Percentiles rank a stretch among this genome's conserved stretches.
These are phyloP conservation scores for Penicillium verrucosum DNA, from an alignment of 2,329 filamentous ascomycete genomes.

Conservation along the genomic window DNA sequence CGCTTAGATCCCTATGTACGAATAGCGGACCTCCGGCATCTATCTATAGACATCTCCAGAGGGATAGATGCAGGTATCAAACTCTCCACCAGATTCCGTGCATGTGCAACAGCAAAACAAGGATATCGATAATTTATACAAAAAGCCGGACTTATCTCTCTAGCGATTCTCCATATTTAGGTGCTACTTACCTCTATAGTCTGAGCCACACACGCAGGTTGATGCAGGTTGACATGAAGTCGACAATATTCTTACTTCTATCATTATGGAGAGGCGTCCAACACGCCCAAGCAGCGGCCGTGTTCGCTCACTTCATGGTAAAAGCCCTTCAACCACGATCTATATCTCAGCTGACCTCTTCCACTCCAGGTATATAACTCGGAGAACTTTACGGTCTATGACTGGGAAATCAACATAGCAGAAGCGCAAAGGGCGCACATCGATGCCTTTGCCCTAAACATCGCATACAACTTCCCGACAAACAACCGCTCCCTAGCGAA, in stretches of 20 bases:
- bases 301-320: slow-evolving; percentile 39
- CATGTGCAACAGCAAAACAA: slow-evolving; percentile 1
- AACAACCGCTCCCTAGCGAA: slow-evolving; percentile 5
- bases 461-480: slow-evolving; percentile 23
- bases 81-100: background rate
- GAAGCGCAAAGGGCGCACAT: slow-evolving; percentile 38
- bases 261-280: slow-evolving; percentile 1
- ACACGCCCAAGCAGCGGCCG: slow-evolving; percentile 19
- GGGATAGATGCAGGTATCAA: slow-evolving; percentile 1
- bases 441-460: slow-evolving; percentile 44
- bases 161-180: background rate
- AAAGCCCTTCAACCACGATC: background rate
- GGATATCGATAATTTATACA: background rate
- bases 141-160: background rate
- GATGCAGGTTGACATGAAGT: slow-evolving; percentile 1
- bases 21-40: slow-evolving; percentile 9
- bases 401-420: slow-evolving; percentile 36
- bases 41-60: slow-evolving; percentile 8
- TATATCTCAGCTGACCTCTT: background rate
- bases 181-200: background rate
- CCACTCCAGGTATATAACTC: slow-evolving; percentile 32
- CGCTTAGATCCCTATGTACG: slow-evolving; percentile 4
- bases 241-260: slow-evolving; percentile 1
- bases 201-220: background rate
- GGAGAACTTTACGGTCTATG: slow-evolving; percentile 20